Base-by-base conservation (phyloP, 208 protist genomes). In the Angomonas deanei region DNA sequence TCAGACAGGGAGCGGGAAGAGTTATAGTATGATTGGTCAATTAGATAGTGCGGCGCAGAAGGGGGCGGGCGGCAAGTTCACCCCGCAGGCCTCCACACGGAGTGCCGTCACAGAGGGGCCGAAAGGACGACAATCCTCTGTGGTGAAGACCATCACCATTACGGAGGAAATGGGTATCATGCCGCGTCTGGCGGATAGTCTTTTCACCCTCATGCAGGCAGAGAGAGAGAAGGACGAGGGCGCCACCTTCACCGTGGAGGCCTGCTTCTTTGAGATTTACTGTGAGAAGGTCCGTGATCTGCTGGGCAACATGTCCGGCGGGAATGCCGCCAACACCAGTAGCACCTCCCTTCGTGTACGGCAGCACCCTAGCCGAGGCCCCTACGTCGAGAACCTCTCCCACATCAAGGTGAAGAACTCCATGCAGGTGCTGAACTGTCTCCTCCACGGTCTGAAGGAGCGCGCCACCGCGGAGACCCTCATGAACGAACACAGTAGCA, bases 401-500 rank as follows among this genome's bases (percentile, higher is more conserved):
- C 71, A 76, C 27, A 56, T 88, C 2, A 80, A 73, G 52, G 80
- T 91, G 21, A 74, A 78, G 3, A 72, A 87, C 47, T 76, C 88
- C 33, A 74, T 42, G 0, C 57, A 64, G 21, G 78, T 82, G 48
- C 60, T 94, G 32, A 62, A 72, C 32, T 67, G 76, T 39, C 76
- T 96, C 5, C 33, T 88, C 24, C 33, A 30, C 28, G 92, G 92
- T 15, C 50, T 92, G 53, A 72, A 77, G 15, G 80, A 92, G 30
- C 72, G 92, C 15, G 75, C 66, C 27, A 96, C 94, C 2, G 96
- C 94, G 1, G 73, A 76, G 36, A 99, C 97, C 1, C 81, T 86
- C 30, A 98, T 98, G 93, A 99, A 99, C 70, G 87, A 97, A 19
- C 75, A 86, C 61, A 97, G 92, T 70, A 97, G 88, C 46, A 86